Conservation (phyloP, 495 filamentous ascomycete species). For the Trichoderma gamsii region DNA sequence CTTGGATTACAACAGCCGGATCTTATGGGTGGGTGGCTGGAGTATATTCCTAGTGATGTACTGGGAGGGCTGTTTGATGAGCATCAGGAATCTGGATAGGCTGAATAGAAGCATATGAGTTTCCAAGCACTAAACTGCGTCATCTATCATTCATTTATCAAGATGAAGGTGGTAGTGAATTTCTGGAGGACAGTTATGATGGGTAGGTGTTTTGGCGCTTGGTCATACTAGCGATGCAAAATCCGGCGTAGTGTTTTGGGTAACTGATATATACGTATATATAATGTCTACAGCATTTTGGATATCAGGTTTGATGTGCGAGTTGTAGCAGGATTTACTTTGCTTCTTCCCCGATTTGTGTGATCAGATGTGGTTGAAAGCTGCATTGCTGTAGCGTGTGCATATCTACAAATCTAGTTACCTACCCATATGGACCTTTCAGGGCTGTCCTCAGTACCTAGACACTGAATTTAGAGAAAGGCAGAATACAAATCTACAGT, state of each 20-base stretch:
- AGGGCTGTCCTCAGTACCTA: too few species aligned
- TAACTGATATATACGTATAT: background rate
- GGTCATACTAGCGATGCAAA: background rate
- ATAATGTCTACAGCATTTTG: background rate
- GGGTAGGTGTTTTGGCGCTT: too few species aligned
- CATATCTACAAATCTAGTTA: background rate
- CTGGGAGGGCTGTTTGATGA: slow-evolving; percentile 45
- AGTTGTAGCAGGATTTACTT: too few species aligned
- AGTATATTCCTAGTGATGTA: slow-evolving; percentile 61
- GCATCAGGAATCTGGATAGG: slow-evolving; percentile 4
- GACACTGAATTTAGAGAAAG: too few species aligned
- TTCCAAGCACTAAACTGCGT: background rate
- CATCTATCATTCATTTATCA: too few species aligned
- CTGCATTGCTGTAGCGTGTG: background rate
- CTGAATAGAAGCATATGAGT: background rate
- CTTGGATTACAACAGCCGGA: slow-evolving; percentile 32
- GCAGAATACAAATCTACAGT: too few species aligned
- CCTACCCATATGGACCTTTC: too few species aligned
- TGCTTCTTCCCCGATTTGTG: too few species aligned
- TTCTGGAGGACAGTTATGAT: too few species aligned
- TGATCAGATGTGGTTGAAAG: background rate
- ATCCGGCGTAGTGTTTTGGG: background rate
- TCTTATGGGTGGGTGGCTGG: slow-evolving; percentile 62
- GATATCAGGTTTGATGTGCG: background rate
- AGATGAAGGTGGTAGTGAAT: too few species aligned